Percentiles rank a stretch among this genome's conserved stretches.
These are phyloP conservation scores for Penicillium flavigenum DNA, from an alignment of 495 filamentous ascomycete species.

Conservation along the genomic window DNA sequence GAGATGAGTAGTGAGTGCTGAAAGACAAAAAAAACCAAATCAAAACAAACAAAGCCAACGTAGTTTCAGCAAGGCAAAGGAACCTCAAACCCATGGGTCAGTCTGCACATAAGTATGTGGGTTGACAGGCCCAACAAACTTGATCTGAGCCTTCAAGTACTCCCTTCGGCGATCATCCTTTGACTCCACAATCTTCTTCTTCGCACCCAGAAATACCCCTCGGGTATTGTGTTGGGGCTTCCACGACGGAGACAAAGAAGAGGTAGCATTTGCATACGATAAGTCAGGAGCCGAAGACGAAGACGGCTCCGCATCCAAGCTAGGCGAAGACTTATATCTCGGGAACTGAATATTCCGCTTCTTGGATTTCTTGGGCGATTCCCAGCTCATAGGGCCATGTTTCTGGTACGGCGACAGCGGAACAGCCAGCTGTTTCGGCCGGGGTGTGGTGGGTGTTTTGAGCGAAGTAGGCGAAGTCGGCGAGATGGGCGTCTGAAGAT, in stretches of 20 bases:
- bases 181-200: slow-evolving; percentile 35
- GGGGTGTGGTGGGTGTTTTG: slow-evolving; percentile 5
- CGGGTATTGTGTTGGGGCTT: slow-evolving; percentile 33
- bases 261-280: slow-evolving; percentile 13
- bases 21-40: background rate
- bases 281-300: slow-evolving; percentile 8
- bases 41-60: background rate
- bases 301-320: background rate
- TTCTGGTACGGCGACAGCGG: slow-evolving; percentile 40
- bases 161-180: slow-evolving; percentile 39
- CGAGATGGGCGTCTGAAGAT: slow-evolving; percentile 17
- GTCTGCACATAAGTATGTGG: slow-evolving; percentile 32
- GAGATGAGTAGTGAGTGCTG: background rate
- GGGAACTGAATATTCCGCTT: slow-evolving; percentile 30
- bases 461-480: slow-evolving; percentile 4
- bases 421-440: slow-evolving; percentile 35
- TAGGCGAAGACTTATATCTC: slow-evolving; percentile 12
- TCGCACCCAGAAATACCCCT: slow-evolving; percentile 32
- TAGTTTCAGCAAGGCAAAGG: background rate
- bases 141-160: slow-evolving; percentile 46
- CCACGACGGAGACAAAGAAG: slow-evolving; percentile 22
- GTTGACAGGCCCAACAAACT: slow-evolving; percentile 42
- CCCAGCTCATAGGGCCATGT: slow-evolving; percentile 40
- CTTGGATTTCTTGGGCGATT: slow-evolving; percentile 33
- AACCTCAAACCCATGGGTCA: slow-evolving; percentile 39